phyloP scores from a whole-genome alignment of 495 filamentous ascomycete species.

The Collariella sp. region DNA sequence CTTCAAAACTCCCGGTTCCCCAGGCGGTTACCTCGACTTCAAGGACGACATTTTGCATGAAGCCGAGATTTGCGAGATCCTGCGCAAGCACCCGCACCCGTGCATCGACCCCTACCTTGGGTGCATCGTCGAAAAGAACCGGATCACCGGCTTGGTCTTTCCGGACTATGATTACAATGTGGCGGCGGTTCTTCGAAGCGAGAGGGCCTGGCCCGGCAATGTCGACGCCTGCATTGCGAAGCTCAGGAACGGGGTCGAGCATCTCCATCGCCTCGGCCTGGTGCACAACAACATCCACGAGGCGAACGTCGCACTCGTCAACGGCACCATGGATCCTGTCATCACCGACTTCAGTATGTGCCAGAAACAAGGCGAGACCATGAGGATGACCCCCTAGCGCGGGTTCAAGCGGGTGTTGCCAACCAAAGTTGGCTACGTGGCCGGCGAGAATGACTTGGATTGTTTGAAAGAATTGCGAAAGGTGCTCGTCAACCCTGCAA shows the following conservation, averaged over 20 bases:
- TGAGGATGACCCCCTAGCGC: too few relatives aligned
- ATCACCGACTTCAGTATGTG: conserved; percentile 16
- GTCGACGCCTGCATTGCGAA: too few relatives aligned
- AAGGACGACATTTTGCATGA: not conserved
- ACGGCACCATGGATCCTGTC: conserved; percentile 3
- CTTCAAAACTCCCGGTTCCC: too few relatives aligned
- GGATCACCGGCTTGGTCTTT: conserved; percentile 7
- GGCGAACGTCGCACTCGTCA: conserved; percentile 33
- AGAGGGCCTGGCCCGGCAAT: too few relatives aligned
- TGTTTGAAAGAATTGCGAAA: too few relatives aligned
- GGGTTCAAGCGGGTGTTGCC: not conserved
- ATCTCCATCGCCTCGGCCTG: conserved; percentile 31
- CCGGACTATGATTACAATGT: not conserved
- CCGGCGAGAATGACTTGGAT: not conserved
- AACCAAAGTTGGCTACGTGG: not conserved
- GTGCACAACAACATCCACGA: conserved; percentile 37
- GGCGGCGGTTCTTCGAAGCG: too few relatives aligned
- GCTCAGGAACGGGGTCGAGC: conserved; percentile 9
- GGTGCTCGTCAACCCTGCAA: too few relatives aligned
- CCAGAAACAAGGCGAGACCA: not conserved
- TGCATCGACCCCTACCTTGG: not conserved
- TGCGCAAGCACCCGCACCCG: not conserved
- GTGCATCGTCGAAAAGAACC: not conserved
- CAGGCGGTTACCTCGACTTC: too few relatives aligned
- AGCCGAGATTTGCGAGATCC: not conserved